These are phyloP conservation scores for Saccharomyces jurei DNA, from an alignment of 805 yeast species.

Conservation along the genomic window DNA sequence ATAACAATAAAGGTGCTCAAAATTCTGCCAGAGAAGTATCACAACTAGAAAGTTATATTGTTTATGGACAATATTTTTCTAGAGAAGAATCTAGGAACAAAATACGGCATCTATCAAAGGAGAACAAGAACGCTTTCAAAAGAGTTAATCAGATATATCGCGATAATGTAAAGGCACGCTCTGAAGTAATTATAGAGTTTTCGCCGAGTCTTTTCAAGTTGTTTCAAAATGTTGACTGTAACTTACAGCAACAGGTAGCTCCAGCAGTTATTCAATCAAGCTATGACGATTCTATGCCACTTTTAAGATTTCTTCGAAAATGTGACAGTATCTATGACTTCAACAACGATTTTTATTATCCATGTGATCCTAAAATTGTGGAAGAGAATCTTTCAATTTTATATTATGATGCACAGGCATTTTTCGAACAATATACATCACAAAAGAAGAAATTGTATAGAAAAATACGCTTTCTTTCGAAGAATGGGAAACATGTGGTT, in stretches of 20 bases:
- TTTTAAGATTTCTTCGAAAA: slow-evolving; percentile 45
- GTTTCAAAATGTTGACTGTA: slow-evolving; percentile 24
- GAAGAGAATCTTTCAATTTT: slow-evolving; percentile 41
- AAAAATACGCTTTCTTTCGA: slow-evolving; percentile 17
- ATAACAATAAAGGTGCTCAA: not conserved
- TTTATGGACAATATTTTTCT: slow-evolving; percentile 15
- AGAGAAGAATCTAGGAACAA: slow-evolving; percentile 16
- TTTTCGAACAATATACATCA: slow-evolving; percentile 31
- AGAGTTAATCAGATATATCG: slow-evolving; percentile 34
- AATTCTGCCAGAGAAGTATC: not conserved
- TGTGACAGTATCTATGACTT: slow-evolving; percentile 43
- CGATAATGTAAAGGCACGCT: slow-evolving; percentile 42
- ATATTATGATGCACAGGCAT: slow-evolving; percentile 39
- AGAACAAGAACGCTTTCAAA: slow-evolving; percentile 17
- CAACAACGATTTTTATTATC: slow-evolving; percentile 45
- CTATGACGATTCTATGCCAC: slow-evolving; percentile 31
- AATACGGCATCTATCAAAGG: slow-evolving; percentile 1
- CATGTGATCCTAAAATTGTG: slow-evolving; percentile 35
- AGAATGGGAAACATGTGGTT: slow-evolving; percentile 29
- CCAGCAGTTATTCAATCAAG: slow-evolving; percentile 22
- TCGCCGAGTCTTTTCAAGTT: slow-evolving; percentile 27
- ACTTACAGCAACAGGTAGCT: slow-evolving; percentile 11
- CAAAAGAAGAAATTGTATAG: slow-evolving; percentile 23
- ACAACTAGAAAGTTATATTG: slow-evolving; percentile 15
- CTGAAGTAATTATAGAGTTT: slow-evolving; percentile 42